These are phyloP conservation scores for Debaryomyces subglobosus DNA, from an alignment of 1,139 yeast species.

Conservation along the genomic window DNA sequence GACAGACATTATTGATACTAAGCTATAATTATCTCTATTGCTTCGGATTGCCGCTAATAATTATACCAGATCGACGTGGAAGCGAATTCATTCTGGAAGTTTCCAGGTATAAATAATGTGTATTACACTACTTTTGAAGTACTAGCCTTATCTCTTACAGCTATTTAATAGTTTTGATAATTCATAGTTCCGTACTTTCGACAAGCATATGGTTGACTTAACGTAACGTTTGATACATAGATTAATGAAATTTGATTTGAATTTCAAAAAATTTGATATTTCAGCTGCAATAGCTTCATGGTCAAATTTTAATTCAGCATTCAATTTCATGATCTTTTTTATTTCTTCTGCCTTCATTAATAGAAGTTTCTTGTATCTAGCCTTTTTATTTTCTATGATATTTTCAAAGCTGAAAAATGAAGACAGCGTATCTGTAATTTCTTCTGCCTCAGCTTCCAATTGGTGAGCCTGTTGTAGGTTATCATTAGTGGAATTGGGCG, in stretches of 20 bases:
- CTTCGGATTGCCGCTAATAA: neutral
- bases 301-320: slow-evolving; percentile 41
- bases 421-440: slow-evolving; percentile 17
- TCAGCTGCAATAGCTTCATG: slow-evolving; percentile 69
- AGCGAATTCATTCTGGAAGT: slow-evolving; percentile 12
- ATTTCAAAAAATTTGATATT: slow-evolving; percentile 57
- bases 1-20: slow-evolving; percentile 22
- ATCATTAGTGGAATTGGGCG: neutral
- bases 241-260: slow-evolving; percentile 45
- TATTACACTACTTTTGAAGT: slow-evolving; percentile 8
- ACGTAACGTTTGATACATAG: slow-evolving; percentile 40
- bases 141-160: neutral
- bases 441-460: slow-evolving; percentile 7
- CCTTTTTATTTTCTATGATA: slow-evolving; percentile 37
- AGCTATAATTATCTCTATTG: neutral
- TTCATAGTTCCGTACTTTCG: slow-evolving; percentile 13
- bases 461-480: neutral
- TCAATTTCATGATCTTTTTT: slow-evolving; percentile 35
- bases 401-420: slow-evolving; percentile 38
- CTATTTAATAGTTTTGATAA: slow-evolving; percentile 5
- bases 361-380: slow-evolving; percentile 37
- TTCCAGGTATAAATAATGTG: slow-evolving; percentile 11
- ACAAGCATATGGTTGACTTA: slow-evolving; percentile 8
- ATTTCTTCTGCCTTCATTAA: slow-evolving; percentile 37
- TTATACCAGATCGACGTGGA: slow-evolving; percentile 4